A percentile compares a stretch with the other conserved stretches of the same genome.
phyloP scores from a whole-genome alignment of 208 protist species.

The Vickermania ingenoplastis region DNA sequence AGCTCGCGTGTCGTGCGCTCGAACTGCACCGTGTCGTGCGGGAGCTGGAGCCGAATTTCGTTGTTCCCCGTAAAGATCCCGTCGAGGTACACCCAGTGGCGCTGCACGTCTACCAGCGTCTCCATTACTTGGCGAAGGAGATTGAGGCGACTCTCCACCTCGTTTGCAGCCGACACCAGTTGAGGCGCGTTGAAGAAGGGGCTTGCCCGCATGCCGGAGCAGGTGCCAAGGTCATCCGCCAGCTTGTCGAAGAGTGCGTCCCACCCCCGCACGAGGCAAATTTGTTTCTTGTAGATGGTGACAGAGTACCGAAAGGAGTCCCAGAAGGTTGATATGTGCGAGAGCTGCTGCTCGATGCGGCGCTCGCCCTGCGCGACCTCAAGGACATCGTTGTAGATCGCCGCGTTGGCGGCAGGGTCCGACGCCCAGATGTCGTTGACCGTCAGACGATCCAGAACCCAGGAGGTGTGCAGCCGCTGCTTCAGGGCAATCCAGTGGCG shows the following conservation, averaged over 20 bases:
- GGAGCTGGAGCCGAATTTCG: constrained; percentile 94
- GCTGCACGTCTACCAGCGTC: constrained; percentile 93
- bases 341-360: constrained; percentile 78
- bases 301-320: constrained; percentile 87
- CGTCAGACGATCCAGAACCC: constrained; percentile 80
- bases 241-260: constrained; percentile 93
- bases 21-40: constrained; percentile 92
- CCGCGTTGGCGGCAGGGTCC: constrained; percentile 86
- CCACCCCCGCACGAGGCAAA: constrained; percentile 94
- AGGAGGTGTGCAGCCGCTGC: constrained; percentile 86
- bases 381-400: constrained; percentile 92
- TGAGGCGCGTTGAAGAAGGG: constrained; percentile 91
- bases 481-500: constrained; percentile 74
- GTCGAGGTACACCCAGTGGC: constrained; percentile 98
- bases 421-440: constrained; percentile 84
- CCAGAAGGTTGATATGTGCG: constrained; percentile 91
- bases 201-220: constrained; percentile 92
- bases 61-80: constrained; percentile 93
- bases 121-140: constrained; percentile 88
- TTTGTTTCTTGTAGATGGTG: constrained; percentile 92
- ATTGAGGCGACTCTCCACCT: constrained; percentile 93
- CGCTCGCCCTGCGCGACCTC: constrained; percentile 78
- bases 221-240: constrained; percentile 90
- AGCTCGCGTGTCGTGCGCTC: constrained; percentile 92
- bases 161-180: constrained; percentile 46